Base-by-base conservation (phyloP, 2,329 filamentous ascomycete genomes). In the Claviceps pusilla region DNA sequence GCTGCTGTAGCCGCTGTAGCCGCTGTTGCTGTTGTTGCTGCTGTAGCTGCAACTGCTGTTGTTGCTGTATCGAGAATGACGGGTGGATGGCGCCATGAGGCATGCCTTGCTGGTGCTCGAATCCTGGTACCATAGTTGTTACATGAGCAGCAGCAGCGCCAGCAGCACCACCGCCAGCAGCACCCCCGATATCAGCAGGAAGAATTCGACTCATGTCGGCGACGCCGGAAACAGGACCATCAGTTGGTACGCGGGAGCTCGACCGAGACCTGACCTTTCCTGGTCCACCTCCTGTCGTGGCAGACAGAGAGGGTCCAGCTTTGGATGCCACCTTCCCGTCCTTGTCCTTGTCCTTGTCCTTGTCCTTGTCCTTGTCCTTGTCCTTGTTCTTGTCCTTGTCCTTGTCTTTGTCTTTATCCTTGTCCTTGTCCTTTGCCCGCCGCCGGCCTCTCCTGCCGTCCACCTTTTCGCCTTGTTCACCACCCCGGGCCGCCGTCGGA, bases 191-290 rank as follows among this genome's bases (percentile, higher is more conserved):
- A 12, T 19, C 7, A 28, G 48, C n/a, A 10, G 48, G 31, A 39
- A 41, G 2, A 7, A 29, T 35, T 4, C 43, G 48, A 12, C n/a
- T 28, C 42, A 42, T 14, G 10, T 54, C 53, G 28, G 53, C 6
- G 2, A 31, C 33, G 24, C 35, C 45, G 28, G 28, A 35, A 43
- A 37, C 37, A 16, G 55, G 52, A 9, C 68, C 60, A 39, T 66
- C 69, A 43, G 73, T 72, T 31, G 69, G 75, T 14, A 59, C 59
- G 37, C 75, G 73, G 16, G 78, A 81, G 56, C 73, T 77, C 19
- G 78, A 80, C 48, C 77, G 72, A 5, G 78, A 79, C 49, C 78
- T 72, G 50, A 72, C 69, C 59, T 77, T 78, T 29, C 62, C 65
- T 14, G 67, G 61, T 10, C 64, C 55, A 33, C 55, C 55, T 56